Conservation (phyloP, 2,329 filamentous ascomycete species). For the Pestalotiopsis fici region DNA sequence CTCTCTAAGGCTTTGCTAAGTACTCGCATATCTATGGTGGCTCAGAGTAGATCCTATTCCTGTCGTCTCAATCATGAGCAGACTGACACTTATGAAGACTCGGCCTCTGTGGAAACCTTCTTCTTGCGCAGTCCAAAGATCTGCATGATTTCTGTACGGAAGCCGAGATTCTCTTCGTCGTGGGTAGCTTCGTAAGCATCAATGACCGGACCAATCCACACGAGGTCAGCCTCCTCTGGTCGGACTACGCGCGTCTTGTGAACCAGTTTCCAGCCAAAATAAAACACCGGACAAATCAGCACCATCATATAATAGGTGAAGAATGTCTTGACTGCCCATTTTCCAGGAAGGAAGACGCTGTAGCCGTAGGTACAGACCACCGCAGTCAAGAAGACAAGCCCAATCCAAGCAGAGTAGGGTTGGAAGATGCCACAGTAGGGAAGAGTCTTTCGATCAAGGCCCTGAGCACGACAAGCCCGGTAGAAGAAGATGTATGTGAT, state of each 20-base stretch:
- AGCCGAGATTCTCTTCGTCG: background rate
- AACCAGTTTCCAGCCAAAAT: constrained; percentile 64
- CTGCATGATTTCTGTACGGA: background rate
- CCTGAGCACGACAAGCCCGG: constrained; percentile 68
- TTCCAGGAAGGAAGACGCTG: constrained; percentile 41
- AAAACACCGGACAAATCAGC: constrained; percentile 52
- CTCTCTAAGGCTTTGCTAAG: too few relatives aligned
- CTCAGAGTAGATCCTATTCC: background rate
- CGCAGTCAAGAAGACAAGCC: constrained; percentile 39
- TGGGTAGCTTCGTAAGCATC: constrained; percentile 46
- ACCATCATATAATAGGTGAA: constrained; percentile 52
- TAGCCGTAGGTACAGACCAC: constrained; percentile 59
- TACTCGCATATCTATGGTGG: background rate
- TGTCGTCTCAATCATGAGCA: background rate
- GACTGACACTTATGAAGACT: background rate
- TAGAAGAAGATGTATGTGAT: constrained; percentile 73
- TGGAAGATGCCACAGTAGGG: constrained; percentile 71
- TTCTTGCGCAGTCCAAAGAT: background rate
- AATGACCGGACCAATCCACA: constrained; percentile 60
- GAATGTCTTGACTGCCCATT: constrained; percentile 34
- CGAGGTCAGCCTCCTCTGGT: constrained; percentile 57
- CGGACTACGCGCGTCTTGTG: constrained; percentile 57
- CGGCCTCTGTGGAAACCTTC: background rate
- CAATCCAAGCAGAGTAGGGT: constrained; percentile 62
- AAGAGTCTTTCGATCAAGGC: constrained; percentile 64